Evolutionary conservation across 2,329 filamentous ascomycete species (phyloP).

Genomic region (Aspergillus pseudonomiae): DNA sequence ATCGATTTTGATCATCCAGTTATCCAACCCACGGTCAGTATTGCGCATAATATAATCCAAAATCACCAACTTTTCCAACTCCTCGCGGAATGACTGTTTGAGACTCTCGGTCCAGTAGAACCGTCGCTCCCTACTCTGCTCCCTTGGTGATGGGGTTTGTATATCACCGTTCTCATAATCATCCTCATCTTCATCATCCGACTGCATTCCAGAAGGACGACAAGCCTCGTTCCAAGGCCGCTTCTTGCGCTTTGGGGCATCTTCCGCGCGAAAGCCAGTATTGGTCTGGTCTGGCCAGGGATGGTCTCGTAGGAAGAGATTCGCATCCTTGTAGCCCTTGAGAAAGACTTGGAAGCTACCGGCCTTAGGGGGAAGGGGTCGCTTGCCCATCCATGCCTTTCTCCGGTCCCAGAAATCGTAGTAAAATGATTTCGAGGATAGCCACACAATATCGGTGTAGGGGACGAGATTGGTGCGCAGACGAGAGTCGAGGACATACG

Average conservation of each 20-base stretch:
- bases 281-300: conserved; percentile 93
- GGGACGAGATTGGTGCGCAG: conserved; percentile 90
- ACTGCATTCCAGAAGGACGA: conserved; percentile 65
- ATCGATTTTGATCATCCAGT: conserved; percentile 99
- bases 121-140: conserved; percentile 50
- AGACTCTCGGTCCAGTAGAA: conserved; percentile 87
- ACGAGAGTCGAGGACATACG: conserved; percentile 90
- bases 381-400: conserved; percentile 84
- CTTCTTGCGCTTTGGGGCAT: conserved; percentile 68
- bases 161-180: conserved; percentile 44
- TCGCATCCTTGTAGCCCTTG: conserved; percentile 96
- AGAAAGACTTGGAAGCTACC: conserved; percentile 98
- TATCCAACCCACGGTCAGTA: conserved; percentile 92
- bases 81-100: conserved; percentile 90
- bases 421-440: conserved; percentile 96
- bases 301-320: conserved; percentile 89
- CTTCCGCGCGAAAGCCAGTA: conserved; percentile 67
- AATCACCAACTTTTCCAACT: conserved; percentile 95
- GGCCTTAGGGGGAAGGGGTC: conserved; percentile 81
- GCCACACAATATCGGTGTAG: conserved; percentile 90
- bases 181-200: conserved; percentile 66
- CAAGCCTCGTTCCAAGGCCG: conserved; percentile 82
- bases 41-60: conserved; percentile 99
- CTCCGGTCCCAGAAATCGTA: conserved; percentile 97
- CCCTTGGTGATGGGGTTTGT: conserved; percentile 47